phyloP scores from a whole-genome alignment of 345 rosid genomes.

The Eucalyptus marginata region DNA sequence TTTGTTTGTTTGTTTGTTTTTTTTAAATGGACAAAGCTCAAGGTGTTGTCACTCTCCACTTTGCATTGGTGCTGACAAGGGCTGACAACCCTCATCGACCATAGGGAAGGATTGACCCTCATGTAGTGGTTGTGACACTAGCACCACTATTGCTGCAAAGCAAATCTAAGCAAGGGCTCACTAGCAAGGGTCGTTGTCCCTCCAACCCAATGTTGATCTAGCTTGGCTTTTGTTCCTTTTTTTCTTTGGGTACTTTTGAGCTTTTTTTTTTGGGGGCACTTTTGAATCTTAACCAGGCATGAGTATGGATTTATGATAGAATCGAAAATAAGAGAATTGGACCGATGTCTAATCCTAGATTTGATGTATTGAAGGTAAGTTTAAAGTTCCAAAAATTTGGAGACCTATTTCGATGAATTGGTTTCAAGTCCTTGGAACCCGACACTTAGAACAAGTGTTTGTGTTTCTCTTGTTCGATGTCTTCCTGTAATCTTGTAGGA shows the following conservation, averaged over 20 bases:
- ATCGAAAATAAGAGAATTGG: too few relatives aligned
- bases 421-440: too few relatives aligned
- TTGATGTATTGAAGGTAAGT: too few relatives aligned
- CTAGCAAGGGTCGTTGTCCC: background rate
- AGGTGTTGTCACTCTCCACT: background rate
- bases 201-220: background rate
- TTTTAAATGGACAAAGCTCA: background rate
- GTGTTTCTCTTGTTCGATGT: too few relatives aligned
- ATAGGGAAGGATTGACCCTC: background rate
- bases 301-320: too few relatives aligned
- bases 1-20: too few relatives aligned
- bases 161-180: background rate
- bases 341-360: too few relatives aligned
- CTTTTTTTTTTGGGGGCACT: background rate
- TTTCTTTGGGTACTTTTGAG: background rate
- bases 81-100: background rate
- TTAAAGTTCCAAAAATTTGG: too few relatives aligned
- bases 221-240: background rate
- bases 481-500: too few relatives aligned
- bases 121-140: background rate
- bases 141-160: background rate
- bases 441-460: too few relatives aligned
- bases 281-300: background rate
- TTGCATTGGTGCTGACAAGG: background rate
- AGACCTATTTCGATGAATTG: too few relatives aligned